Evolutionary conservation across 768 basidiomycete species (phyloP).

Genomic region (Agrocybe pediades): DNA sequence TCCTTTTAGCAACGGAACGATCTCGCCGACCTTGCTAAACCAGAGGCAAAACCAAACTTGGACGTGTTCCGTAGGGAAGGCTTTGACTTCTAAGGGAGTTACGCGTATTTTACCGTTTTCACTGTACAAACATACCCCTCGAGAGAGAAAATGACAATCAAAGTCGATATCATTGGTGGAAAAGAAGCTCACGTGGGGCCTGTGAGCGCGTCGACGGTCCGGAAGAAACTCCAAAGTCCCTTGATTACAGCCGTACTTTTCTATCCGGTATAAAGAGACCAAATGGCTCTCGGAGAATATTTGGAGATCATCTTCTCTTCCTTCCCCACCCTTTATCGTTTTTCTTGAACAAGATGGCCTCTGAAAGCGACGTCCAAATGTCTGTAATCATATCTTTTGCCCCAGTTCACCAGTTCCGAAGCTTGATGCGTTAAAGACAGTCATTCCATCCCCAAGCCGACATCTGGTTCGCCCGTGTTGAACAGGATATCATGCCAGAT

Average conservation of each 20-base stretch:
- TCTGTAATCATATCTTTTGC: slow-evolving; percentile 20
- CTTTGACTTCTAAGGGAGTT: slow-evolving; percentile 86
- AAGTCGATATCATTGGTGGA: slow-evolving; percentile 23
- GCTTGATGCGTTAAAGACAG: slow-evolving; percentile 34
- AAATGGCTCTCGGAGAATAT: background rate
- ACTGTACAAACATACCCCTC: background rate
- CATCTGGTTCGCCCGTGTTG: slow-evolving; percentile 38
- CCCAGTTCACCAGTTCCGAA: background rate
- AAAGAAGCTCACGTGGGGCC: background rate
- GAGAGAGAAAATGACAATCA: slow-evolving; percentile 21
- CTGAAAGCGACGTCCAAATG: slow-evolving; percentile 56
- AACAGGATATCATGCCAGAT: slow-evolving; percentile 77
- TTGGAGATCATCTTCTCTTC: too few relatives aligned
- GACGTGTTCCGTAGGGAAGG: slow-evolving; percentile 80
- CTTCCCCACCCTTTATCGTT: slow-evolving; percentile 25
- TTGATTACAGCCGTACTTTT: background rate
- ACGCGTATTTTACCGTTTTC: slow-evolving; percentile 6
- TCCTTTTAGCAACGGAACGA: slow-evolving; percentile 70
- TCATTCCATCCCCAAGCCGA: slow-evolving; percentile 28
- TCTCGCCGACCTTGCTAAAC: slow-evolving; percentile 74
- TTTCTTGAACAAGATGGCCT: slow-evolving; percentile 4
- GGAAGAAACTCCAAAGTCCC: background rate
- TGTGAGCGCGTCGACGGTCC: background rate
- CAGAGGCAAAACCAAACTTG: slow-evolving; percentile 61
- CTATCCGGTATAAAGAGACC: slow-evolving; percentile 13